Conservation (phyloP, 345 rosid genomes). For the Odontarrhena argentea region DNA sequence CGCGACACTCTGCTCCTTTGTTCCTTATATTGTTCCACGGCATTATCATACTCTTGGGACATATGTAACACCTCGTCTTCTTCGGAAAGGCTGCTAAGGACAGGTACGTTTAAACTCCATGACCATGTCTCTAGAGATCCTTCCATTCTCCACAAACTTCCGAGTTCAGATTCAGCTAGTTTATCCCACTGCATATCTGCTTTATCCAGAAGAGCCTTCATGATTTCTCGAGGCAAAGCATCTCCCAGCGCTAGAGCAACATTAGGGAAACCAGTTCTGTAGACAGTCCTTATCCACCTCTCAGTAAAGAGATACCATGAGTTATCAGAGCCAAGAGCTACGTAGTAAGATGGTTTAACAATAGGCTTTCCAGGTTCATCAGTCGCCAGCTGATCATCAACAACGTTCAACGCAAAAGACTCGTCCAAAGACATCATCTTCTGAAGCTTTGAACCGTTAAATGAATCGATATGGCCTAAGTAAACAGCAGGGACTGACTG, state of each 20-base stretch:
- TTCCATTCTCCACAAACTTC: constrained; percentile 78
- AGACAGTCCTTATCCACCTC: constrained; percentile 76
- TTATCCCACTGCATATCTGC: constrained; percentile 78
- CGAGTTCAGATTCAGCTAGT: constrained; percentile 71
- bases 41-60: constrained; percentile 64
- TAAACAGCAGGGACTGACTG: constrained; percentile 77
- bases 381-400: constrained; percentile 35
- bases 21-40: constrained; percentile 62
- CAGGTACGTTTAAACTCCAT: constrained; percentile 95
- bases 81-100: constrained; percentile 79
- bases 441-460: constrained; percentile 51
- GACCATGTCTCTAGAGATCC: constrained; percentile 98
- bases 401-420: constrained; percentile 44
- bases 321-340: constrained; percentile 95
- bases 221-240: constrained; percentile 75
- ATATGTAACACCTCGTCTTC: constrained; percentile 60
- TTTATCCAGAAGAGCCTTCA: constrained; percentile 61
- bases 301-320: constrained; percentile 91
- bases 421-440: constrained; percentile 46
- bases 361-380: constrained; percentile 44
- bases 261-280: constrained; percentile 81
- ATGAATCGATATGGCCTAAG: constrained; percentile 66
- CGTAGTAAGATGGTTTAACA: constrained; percentile 60
- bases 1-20: constrained; percentile 78
- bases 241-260: constrained; percentile 63